These are phyloP conservation scores for Candolleomyces efflorescens DNA, from an alignment of 768 basidiomycete genomes.

Conservation along the genomic window DNA sequence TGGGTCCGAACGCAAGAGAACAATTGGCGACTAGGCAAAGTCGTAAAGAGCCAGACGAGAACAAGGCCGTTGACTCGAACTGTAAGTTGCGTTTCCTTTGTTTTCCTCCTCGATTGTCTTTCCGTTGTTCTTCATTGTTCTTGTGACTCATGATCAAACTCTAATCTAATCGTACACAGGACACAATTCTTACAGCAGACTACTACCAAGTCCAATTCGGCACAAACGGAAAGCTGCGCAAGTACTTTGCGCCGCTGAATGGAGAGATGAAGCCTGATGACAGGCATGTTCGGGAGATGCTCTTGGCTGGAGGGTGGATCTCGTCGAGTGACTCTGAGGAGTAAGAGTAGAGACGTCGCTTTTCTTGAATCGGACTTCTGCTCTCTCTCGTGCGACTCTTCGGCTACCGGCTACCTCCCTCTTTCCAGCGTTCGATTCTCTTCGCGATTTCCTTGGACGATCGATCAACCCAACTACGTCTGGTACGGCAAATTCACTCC, in stretches of 20 bases:
- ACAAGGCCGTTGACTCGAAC: background rate
- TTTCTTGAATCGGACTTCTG: no score
- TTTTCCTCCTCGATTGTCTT: background rate
- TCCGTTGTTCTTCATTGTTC: no score
- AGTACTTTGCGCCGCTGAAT: conserved; percentile 59
- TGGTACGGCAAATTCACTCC: no score
- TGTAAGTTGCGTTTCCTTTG: conserved; percentile 2
- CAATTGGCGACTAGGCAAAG: conserved; percentile 7
- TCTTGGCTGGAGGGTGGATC: conserved; percentile 48
- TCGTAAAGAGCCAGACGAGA: background rate
- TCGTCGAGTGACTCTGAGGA: background rate
- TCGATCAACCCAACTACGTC: no score
- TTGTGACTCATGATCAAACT: background rate
- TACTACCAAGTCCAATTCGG: conserved; percentile 10
- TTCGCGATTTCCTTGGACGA: no score
- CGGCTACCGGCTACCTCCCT: no score
- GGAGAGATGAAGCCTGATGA: conserved; percentile 66
- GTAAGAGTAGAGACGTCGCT: no score
- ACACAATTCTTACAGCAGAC: background rate
- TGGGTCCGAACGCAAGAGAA: conserved; percentile 6
- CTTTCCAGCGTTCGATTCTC: background rate
- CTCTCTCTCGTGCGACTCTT: no score
- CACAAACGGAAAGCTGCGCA: conserved; percentile 15
- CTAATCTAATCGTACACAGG: background rate
- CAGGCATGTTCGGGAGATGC: conserved; percentile 37